Evolutionary conservation across 2,329 filamentous ascomycete species (phyloP), one percentile per base, ranked within the genome.

Genomic region (Ambrosiella xylebori): DNA sequence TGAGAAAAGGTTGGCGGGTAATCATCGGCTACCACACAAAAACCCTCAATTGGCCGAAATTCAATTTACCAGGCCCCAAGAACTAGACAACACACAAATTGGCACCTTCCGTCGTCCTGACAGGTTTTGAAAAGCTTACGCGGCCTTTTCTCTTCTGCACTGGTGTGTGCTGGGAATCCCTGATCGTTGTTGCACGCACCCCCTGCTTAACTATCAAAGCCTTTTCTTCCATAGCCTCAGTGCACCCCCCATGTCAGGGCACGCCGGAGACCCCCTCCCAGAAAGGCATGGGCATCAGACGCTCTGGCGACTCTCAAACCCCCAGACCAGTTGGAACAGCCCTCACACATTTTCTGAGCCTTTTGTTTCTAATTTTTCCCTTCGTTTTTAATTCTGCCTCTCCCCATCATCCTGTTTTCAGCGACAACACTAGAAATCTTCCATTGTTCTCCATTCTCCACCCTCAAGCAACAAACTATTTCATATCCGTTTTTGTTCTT

Each of bases 141-240:
- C 58, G 58, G 58, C 58, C 58, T 59, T 57, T 59, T 56, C 54
- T 52, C 58, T 54, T 56, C 57, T 51, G 45, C 35, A 39, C 19
- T 17, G 36, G 44, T 8, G 44, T 47, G 44, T 47, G 44, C 44
- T n/a, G 52, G 39, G 35, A n/a, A 47, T 41, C 56, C 56, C 41
- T 51, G 52, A 36, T 37, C n/a, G 15, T 39, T 15, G 38, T 36
- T 54, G 51, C 36, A 54, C 15, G n/a, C 15, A 58, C 52, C 19
- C 52, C 57, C 37, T 15, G 27, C 35, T 37, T 15, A 13, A 53
- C 13, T n/a, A 36, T 15, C 13, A 38, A 53, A 37, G 51, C 27
- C 15, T 17, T 17, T 45, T n/a, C 35, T 45, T 54, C 15, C 35
- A 38, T n/a, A 17, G 51, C 13, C 15, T 13, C 50, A 36, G 19